phyloP scores from a whole-genome alignment of 106 monocot genomes.

The Apostasia shenzhenica region DNA sequence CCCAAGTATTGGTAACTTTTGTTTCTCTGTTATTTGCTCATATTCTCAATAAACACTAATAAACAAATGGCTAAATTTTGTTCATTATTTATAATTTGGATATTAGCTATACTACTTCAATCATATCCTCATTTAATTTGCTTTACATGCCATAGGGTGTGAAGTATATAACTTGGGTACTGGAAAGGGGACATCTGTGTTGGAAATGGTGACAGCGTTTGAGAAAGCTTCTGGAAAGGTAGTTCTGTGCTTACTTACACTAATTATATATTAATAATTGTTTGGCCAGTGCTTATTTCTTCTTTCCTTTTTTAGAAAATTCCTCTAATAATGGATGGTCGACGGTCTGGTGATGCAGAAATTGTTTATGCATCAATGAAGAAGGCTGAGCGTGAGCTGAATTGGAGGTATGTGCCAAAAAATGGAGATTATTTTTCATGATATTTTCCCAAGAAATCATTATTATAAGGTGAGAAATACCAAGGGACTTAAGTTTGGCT shows the following conservation, averaged over 20 bases:
- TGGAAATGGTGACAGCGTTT: constrained; percentile 89
- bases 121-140: constrained; percentile 1
- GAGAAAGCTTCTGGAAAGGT: constrained; percentile 92
- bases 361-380: constrained; percentile 62
- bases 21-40: not conserved
- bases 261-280: not conserved
- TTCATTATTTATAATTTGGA: too few relatives aligned
- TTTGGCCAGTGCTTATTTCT: not conserved
- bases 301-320: constrained; percentile 54
- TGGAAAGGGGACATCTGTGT: constrained; percentile 77
- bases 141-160: constrained; percentile 42
- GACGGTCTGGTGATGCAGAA: constrained; percentile 80
- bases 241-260: not conserved
- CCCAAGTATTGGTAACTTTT: constrained; percentile 40
- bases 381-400: constrained; percentile 74
- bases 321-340: constrained; percentile 43
- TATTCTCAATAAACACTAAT: too few relatives aligned
- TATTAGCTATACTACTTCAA: too few relatives aligned
- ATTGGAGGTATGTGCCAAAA: constrained; percentile 59
- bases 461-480: not conserved
- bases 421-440: not conserved
- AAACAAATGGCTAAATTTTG: too few relatives aligned
- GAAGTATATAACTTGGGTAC: constrained; percentile 87
- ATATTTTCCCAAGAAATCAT: not conserved
- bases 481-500: too few relatives aligned